Base-by-base conservation (phyloP, 106 monocot species). In the Agapanthus africanus region DNA sequence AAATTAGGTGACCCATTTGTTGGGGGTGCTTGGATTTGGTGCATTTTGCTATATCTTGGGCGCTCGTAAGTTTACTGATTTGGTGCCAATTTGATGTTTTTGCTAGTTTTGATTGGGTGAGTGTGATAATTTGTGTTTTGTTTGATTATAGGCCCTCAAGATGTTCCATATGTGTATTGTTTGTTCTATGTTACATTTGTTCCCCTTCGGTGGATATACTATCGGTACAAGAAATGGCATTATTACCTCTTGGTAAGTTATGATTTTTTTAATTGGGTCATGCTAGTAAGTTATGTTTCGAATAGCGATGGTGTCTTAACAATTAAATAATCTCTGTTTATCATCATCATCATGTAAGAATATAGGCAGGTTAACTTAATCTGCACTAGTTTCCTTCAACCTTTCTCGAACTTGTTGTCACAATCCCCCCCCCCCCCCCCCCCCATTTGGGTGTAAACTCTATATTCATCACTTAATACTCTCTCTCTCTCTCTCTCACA, bases 141-240 rank as follows among this genome's bases (percentile, higher is more conserved):
- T 11, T 47, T 69, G 60, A 66, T 66, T 64, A 26, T 65, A 99
- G 99, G 99, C 39, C 93, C 99, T 13, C 92, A 99, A 38, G 99
- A 99, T 83, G 65, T 99, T 46, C 99, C 90, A 0, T 99, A 93
- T 71, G 82, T 87, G 64, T 99, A 99, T 62, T 90, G 89, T 61
- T 57, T 90, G 57, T 99, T 99, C 80, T 93, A 83, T 80, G 62
- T 99, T 42, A 83, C 74, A 18, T 99, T 99, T 37, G 99, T 99
- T 77, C 93, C 93, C 44, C 90, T 93, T 28, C 76, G 99, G 18
- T 99, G 99, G 99, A 90, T 99, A 62, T 99, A 99, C 72, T 99
- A 99, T 78, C 80, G 93, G 18, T 99, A 82, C 77, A 99, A 93
- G 87, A 99, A 99, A 73, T 99, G 90, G 99, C 99, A 99, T 69